These are phyloP conservation scores for Hypoxylon crocopeplum DNA, from an alignment of 495 filamentous ascomycete species.

Conservation along the genomic window DNA sequence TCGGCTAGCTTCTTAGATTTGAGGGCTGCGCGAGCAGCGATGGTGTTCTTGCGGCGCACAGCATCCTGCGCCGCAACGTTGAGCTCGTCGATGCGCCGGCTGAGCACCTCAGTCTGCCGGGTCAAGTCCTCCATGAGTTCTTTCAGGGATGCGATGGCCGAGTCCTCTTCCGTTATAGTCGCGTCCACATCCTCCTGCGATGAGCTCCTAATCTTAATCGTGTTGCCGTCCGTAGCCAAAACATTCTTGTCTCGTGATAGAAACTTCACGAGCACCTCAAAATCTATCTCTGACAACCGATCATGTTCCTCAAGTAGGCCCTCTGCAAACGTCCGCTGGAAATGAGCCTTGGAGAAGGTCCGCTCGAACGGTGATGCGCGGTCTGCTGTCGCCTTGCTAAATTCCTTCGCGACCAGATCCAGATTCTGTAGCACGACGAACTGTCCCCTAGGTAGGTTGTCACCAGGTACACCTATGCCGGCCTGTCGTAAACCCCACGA, in stretches of 20 bases:
- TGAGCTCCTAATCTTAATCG: conserved; percentile 72
- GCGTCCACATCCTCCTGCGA: conserved; percentile 49
- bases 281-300: conserved; percentile 68
- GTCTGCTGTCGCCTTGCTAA: conserved; percentile 53
- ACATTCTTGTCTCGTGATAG: conserved; percentile 71
- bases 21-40: conserved; percentile 77
- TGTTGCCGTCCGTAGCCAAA: conserved; percentile 71
- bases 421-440: conserved; percentile 68
- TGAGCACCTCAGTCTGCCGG: conserved; percentile 61
- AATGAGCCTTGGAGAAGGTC: conserved; percentile 70
- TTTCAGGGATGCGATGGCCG: conserved; percentile 79
- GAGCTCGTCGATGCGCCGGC: conserved; percentile 63
- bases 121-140: conserved; percentile 67
- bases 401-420: conserved; percentile 57
- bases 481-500: conserved; percentile 78
- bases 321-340: conserved; percentile 63
- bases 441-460: conserved; percentile 57
- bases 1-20: conserved; percentile 82
- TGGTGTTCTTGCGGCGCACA: conserved; percentile 71
- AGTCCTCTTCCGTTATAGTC: conserved; percentile 75
- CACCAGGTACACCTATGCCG: conserved; percentile 63
- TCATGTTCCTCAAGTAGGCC: conserved; percentile 55
- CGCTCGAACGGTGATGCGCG: conserved; percentile 64
- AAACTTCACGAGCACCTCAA: conserved; percentile 74
- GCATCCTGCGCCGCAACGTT: conserved; percentile 69